phyloP scores from a whole-genome alignment of 805 yeast genomes.

The Candida dendrica region DNA sequence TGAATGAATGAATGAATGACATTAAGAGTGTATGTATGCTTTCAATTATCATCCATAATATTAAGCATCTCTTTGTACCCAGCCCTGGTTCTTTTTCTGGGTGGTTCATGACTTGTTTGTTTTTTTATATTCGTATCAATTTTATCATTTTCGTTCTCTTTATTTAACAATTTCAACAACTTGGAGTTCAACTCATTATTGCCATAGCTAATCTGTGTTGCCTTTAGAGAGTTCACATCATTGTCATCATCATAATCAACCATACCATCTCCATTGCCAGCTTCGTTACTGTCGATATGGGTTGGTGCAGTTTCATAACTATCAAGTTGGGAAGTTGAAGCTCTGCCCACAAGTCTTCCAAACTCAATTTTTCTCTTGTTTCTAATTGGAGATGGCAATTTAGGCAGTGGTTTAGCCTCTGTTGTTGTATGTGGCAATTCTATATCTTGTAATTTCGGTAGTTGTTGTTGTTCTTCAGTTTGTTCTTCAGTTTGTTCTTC shows the following conservation, averaged over 20 bases:
- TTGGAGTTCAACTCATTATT: slow-evolving; percentile 6
- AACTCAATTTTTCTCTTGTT: slow-evolving; percentile 33
- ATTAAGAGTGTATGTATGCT: too few species aligned
- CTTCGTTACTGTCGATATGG: neutral
- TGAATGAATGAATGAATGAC: too few species aligned
- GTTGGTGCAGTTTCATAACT: neutral
- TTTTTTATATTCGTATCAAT: neutral
- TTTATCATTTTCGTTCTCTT: neutral
- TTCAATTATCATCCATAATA: slow-evolving; percentile 10
- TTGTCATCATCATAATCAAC: neutral
- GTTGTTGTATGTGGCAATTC: neutral
- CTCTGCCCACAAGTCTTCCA: slow-evolving; percentile 41
- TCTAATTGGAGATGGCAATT: slow-evolving; percentile 48
- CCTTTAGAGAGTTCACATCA: neutral
- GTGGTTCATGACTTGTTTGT: neutral
- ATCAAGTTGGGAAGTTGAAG: slow-evolving; percentile 27
- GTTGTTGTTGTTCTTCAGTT: neutral
- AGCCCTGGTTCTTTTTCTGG: slow-evolving; percentile 14
- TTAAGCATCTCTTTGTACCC: slow-evolving; percentile 11
- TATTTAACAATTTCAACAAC: slow-evolving; percentile 7
- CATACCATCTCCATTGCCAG: slow-evolving; percentile 1
- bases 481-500: neutral
- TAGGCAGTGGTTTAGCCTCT: neutral
- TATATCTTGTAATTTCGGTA: neutral
- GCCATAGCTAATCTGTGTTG: slow-evolving; percentile 15